Conservation (phyloP, 2,329 filamentous ascomycete genomes). For the Aspergillus costaricaensis region DNA sequence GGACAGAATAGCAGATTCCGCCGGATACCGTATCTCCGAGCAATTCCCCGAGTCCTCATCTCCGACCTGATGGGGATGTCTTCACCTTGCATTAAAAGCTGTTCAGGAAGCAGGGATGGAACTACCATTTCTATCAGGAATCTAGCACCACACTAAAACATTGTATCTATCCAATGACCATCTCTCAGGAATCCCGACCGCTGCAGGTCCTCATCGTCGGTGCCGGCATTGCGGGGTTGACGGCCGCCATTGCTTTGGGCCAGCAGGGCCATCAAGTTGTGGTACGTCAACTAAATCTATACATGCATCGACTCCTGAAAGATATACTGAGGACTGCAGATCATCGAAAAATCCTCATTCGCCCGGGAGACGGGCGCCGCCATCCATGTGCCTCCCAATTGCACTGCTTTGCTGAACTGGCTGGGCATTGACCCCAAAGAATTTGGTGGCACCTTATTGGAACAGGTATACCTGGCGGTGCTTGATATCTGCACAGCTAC, state of each 20-base stretch:
- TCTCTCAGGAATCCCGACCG: neutral
- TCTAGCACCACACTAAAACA: neutral
- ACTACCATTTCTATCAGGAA: neutral
- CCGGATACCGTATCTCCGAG: neutral
- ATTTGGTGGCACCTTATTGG: slow-evolving; percentile 28
- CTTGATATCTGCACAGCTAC: neutral
- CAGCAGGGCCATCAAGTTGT: slow-evolving; percentile 37
- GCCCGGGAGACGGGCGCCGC: slow-evolving; percentile 29
- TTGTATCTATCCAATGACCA: neutral
- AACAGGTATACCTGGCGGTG: slow-evolving; percentile 16
- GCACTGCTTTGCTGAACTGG: slow-evolving; percentile 28
- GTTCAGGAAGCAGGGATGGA: neutral
- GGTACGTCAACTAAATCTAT: slow-evolving; percentile 21
- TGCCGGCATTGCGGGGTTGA: slow-evolving; percentile 38
- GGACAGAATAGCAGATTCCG: neutral
- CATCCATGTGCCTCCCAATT: slow-evolving; percentile 31
- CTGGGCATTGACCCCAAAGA: slow-evolving; percentile 25
- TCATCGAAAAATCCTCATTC: slow-evolving; percentile 32
- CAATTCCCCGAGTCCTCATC: neutral
- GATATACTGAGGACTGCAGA: slow-evolving; percentile 19
- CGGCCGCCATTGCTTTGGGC: slow-evolving; percentile 35
- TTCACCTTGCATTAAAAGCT: neutral
- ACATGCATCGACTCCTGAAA: no score
- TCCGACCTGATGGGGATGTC: neutral
- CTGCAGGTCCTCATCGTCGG: slow-evolving; percentile 32